Conservation (phyloP, 306 rosid genomes). For the Abrus precatorius region DNA sequence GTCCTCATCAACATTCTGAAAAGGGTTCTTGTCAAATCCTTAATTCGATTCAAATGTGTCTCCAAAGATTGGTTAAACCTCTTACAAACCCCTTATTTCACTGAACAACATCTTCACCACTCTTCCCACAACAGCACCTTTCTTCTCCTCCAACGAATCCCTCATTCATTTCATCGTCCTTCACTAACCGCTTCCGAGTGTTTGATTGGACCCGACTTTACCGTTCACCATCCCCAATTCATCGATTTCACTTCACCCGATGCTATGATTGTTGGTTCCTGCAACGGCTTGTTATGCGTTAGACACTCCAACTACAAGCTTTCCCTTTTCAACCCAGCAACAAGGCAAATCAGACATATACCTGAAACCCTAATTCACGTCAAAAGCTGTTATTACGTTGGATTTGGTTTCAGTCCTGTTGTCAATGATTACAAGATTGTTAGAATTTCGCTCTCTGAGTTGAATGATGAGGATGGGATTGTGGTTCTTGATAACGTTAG, state of each 20-base stretch:
- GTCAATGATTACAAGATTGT: constrained; percentile 46
- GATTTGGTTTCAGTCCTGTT: constrained; percentile 37
- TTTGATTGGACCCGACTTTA: background rate
- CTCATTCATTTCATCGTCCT: background rate
- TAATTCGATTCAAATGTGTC: constrained; percentile 33
- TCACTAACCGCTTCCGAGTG: background rate
- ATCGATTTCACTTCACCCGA: background rate
- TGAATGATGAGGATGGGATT: background rate
- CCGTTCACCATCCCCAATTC: background rate
- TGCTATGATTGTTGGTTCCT: constrained; percentile 32
- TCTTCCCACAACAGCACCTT: background rate
- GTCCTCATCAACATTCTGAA: constrained; percentile 30
- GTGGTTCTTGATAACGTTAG: background rate
- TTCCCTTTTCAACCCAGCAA: constrained; percentile 38
- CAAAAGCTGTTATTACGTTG: background rate
- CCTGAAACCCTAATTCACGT: background rate
- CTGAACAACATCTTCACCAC: background rate
- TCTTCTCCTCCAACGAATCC: constrained; percentile 24
- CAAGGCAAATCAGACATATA: constrained; percentile 1
- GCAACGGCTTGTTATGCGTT: constrained; percentile 41
- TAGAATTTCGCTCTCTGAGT: background rate
- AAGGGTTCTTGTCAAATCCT: constrained; percentile 42
- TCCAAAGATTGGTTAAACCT: constrained; percentile 7
- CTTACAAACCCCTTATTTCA: constrained; percentile 19
- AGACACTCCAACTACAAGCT: background rate